phyloP scores from a whole-genome alignment of 305 asterid species.

The Solanum hybrid region DNA sequence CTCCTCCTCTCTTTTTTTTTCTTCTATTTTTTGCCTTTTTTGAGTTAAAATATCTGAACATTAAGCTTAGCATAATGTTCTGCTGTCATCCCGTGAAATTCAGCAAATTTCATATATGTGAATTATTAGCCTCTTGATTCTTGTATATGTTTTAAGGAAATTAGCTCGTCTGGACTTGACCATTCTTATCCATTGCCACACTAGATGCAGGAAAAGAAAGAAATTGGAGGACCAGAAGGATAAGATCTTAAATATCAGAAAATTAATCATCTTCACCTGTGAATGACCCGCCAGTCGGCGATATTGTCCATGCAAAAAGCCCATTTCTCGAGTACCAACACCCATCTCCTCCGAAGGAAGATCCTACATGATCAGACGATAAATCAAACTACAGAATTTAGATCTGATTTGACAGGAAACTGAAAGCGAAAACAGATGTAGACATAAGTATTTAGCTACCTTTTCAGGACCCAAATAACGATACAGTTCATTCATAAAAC shows the following conservation, averaged over 20 bases:
- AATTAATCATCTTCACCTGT: constrained; percentile 51
- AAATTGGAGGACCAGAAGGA: neutral
- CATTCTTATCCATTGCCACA: neutral
- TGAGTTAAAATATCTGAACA: neutral
- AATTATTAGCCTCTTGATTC: neutral
- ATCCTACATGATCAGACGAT: constrained; percentile 43
- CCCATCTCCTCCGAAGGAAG: constrained; percentile 99
- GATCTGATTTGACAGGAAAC: constrained; percentile 10
- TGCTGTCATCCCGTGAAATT: neutral
- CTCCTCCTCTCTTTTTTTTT: neutral
- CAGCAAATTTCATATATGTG: neutral
- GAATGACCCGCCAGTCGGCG: constrained; percentile 89
- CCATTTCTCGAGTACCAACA: constrained; percentile 97
- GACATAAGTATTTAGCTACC: constrained; percentile 36
- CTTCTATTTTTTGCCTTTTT: neutral
- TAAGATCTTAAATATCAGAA: neutral
- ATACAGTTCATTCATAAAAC: constrained; percentile 92
- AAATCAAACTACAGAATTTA: constrained; percentile 13
- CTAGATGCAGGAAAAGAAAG: neutral
- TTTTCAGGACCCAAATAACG: constrained; percentile 96
- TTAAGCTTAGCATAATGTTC: neutral
- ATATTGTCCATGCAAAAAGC: constrained; percentile 88
- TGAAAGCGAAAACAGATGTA: neutral
- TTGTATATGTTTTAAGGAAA: neutral
- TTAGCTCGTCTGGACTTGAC: neutral